Conservation (phyloP, 192 early-diverging fungal genomes). For the Coemansia sp. region DNA sequence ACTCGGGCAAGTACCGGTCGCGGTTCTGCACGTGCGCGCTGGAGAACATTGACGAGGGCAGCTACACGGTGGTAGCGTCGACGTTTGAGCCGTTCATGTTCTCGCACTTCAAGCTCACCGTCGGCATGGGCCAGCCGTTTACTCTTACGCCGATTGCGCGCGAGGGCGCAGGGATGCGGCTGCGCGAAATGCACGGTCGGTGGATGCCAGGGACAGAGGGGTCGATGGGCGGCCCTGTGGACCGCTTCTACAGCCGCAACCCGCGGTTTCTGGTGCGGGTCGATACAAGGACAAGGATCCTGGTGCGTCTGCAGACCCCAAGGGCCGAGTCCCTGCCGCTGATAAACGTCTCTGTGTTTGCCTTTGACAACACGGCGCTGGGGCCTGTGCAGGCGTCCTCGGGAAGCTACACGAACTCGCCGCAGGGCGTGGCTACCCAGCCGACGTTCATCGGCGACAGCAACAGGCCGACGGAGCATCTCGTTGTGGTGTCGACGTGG, state of each 20-base stretch:
- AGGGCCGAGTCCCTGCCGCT: constrained; percentile 64
- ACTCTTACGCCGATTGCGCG: constrained; percentile 60
- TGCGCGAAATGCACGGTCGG: constrained; percentile 45
- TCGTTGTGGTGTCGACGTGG: constrained; percentile 47
- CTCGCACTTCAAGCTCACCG: constrained; percentile 67
- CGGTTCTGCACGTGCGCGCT: constrained; percentile 74
- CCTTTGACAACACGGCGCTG: constrained; percentile 28
- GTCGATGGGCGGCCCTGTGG: constrained; percentile 62
- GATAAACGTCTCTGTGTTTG: constrained; percentile 70
- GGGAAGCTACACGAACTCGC: constrained; percentile 50
- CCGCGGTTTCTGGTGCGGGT: constrained; percentile 69
- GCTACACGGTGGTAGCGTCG: constrained; percentile 77
- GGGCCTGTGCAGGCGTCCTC: constrained; percentile 35
- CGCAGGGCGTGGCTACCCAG: constrained; percentile 46
- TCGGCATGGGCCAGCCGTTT: constrained; percentile 59
- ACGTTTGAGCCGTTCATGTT: constrained; percentile 72
- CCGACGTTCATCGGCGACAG: constrained; percentile 18
- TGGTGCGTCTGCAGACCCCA: constrained; percentile 69
- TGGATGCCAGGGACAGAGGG: constrained; percentile 61
- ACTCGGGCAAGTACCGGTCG: constrained; percentile 73
- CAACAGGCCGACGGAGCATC: constrained; percentile 26
- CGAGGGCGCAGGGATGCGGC: constrained; percentile 75
- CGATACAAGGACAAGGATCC: constrained; percentile 58
- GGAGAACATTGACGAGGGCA: constrained; percentile 60
- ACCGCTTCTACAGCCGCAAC: constrained; percentile 59